Conservation (phyloP, 768 basidiomycete genomes). For the Mycena albidolilacea region DNA sequence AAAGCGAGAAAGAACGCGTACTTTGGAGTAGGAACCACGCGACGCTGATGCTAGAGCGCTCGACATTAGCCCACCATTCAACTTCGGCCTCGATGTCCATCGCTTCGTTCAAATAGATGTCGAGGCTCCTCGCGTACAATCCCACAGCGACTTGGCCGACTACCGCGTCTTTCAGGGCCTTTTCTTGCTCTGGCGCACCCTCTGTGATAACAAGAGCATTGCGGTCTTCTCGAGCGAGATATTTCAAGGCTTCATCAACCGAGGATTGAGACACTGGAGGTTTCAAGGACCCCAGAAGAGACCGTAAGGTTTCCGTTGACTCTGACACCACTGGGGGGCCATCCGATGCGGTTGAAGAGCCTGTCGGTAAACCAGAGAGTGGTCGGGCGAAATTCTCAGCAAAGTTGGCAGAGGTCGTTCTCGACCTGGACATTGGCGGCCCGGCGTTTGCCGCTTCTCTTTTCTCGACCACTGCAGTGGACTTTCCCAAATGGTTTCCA, state of each 20-base stretch:
- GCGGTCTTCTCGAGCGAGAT: constrained; percentile 45
- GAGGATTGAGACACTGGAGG: constrained; percentile 45
- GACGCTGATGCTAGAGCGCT: constrained; percentile 69
- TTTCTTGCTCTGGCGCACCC: constrained; percentile 51
- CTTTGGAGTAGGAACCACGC: constrained; percentile 85
- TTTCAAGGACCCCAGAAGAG: constrained; percentile 56
- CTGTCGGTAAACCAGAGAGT: constrained; percentile 43
- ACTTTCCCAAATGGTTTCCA: constrained; percentile 3
- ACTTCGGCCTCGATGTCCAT: constrained; percentile 80
- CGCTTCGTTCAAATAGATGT: constrained; percentile 77
- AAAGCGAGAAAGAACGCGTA: constrained; percentile 53
- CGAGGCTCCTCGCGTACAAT: constrained; percentile 77
- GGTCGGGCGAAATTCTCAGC: constrained; percentile 55
- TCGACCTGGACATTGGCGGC: constrained; percentile 29
- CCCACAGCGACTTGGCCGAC: constrained; percentile 66
- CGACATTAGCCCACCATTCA: constrained; percentile 87
- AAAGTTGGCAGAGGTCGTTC: constrained; percentile 52
- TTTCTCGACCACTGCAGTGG: neutral
- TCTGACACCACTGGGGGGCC: constrained; percentile 28
- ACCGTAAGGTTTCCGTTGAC: constrained; percentile 53
- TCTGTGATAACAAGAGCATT: constrained; percentile 16
- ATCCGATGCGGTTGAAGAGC: constrained; percentile 40
- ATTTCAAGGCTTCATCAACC: constrained; percentile 47
- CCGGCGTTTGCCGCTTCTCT: too few species aligned
- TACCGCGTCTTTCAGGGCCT: constrained; percentile 59